Evolutionary conservation across 345 rosid species (phyloP).

Genomic region (Populus davidiana): DNA sequence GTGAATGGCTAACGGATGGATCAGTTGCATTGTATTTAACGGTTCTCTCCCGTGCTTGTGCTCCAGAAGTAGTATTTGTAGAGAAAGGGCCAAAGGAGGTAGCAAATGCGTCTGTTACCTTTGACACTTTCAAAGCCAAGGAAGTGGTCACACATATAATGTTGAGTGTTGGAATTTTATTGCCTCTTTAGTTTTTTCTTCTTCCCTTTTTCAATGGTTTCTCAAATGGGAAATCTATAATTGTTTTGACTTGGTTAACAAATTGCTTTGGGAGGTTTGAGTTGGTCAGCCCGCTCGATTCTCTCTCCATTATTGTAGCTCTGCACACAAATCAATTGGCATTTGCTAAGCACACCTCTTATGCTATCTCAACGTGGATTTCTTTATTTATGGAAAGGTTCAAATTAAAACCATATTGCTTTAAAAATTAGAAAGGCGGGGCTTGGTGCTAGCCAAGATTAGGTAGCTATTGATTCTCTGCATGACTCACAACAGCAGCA

Average conservation of each 20-base stretch:
- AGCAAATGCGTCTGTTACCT: neutral
- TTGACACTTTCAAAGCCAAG: slow-evolving; percentile 29
- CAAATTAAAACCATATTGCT: too few relatives aligned
- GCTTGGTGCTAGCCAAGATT: too few relatives aligned
- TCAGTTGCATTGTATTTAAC: neutral
- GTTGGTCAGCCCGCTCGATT: neutral
- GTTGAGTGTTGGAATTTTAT: neutral
- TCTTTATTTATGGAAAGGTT: too few relatives aligned
- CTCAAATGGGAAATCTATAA: neutral
- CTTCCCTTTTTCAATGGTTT: neutral
- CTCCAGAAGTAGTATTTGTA: neutral
- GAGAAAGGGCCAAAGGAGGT: neutral
- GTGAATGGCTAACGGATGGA: neutral
- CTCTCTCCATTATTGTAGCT: too few relatives aligned
- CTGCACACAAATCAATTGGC: too few relatives aligned
- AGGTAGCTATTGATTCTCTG: too few relatives aligned
- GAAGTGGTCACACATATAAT: slow-evolving; percentile 12
- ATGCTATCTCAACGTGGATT: neutral
- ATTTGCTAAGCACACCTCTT: neutral
- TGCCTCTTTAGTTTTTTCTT: neutral
- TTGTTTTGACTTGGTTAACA: neutral
- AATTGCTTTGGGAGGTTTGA: neutral
- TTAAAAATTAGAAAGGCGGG: too few relatives aligned
- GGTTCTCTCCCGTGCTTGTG: neutral
- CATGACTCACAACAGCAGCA: too few relatives aligned